Evolutionary conservation across 1,139 yeast genomes (phyloP).

Genomic region (Blastobotrys proliferans): DNA sequence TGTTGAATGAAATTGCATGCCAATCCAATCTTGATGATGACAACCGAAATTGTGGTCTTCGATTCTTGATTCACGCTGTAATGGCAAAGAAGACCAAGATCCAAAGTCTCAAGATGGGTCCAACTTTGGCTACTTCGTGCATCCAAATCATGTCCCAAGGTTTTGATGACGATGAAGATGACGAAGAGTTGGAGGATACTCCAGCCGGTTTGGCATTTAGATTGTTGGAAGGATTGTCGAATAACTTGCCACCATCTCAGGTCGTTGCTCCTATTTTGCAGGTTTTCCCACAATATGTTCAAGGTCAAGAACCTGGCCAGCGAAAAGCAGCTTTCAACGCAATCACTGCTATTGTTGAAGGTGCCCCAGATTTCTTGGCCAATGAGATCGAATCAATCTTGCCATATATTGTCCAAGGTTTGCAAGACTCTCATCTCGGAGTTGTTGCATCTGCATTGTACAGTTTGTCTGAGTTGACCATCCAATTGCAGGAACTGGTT

Average conservation of each 20-base stretch:
- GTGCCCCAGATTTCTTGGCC: slow-evolving; percentile 90
- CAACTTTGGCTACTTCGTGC: slow-evolving; percentile 69
- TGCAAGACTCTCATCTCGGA: slow-evolving; percentile 69
- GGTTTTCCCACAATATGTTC: slow-evolving; percentile 57
- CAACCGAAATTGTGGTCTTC: slow-evolving; percentile 76
- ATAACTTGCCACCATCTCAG: slow-evolving; percentile 88
- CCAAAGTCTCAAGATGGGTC: slow-evolving; percentile 68
- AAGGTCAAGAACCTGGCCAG: slow-evolving; percentile 64
- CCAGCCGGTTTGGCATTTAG: slow-evolving; percentile 79
- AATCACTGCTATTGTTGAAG: slow-evolving; percentile 79
- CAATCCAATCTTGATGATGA: slow-evolving; percentile 72
- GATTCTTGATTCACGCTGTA: slow-evolving; percentile 78
- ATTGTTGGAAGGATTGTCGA: slow-evolving; percentile 71
- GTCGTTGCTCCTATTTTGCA: slow-evolving; percentile 78
- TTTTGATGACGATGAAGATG: slow-evolving; percentile 65
- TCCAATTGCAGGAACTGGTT: slow-evolving; percentile 78
- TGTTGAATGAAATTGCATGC: slow-evolving; percentile 65
- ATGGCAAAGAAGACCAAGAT: slow-evolving; percentile 56
- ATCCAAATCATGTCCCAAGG: slow-evolving; percentile 76
- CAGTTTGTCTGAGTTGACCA: slow-evolving; percentile 71
- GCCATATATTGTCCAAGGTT: slow-evolving; percentile 68
- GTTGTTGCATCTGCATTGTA: slow-evolving; percentile 87
- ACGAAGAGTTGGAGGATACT: slow-evolving; percentile 85
- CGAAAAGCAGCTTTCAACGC: slow-evolving; percentile 86
- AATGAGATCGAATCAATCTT: slow-evolving; percentile 70